A percentile compares a stretch with the other conserved stretches of the same genome.
Conservation (phyloP, 805 yeast genomes). For the Dipodascus geniculatus region DNA sequence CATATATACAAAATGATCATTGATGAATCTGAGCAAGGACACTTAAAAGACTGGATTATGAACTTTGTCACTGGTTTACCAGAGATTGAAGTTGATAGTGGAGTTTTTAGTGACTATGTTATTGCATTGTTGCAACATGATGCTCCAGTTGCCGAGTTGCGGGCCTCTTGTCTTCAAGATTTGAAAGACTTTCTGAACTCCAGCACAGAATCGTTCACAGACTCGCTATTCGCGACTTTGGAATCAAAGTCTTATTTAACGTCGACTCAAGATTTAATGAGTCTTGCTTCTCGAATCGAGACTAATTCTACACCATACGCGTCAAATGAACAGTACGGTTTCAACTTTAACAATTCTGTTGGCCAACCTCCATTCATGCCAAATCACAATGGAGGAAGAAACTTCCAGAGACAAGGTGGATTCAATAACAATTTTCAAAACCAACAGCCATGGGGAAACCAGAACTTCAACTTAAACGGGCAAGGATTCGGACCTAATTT, state of each 20-base stretch:
- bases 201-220: conserved; percentile 24
- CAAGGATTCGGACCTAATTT: neutral
- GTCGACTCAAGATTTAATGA: neutral
- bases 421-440: neutral
- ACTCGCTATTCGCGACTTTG: conserved; percentile 24
- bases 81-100: conserved; percentile 30
- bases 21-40: conserved; percentile 8
- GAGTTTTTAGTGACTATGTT: conserved; percentile 34
- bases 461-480: neutral
- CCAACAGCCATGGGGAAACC: neutral
- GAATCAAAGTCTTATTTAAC: conserved; percentile 11
- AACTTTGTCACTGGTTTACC: conserved; percentile 6
- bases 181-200: conserved; percentile 31
- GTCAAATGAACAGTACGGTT: neutral
- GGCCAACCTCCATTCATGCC: neutral
- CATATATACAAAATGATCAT: conserved; percentile 8
- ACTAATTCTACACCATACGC: neutral
- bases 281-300: neutral
- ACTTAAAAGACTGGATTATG: conserved; percentile 16
- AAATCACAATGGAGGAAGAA: neutral
- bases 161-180: conserved; percentile 24
- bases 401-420: neutral
- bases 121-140: conserved; percentile 31
- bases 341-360: neutral
- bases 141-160: conserved; percentile 25